These are phyloP conservation scores for Diaporthe longicolla DNA, from an alignment of 2,329 filamentous ascomycete species.

Conservation along the genomic window DNA sequence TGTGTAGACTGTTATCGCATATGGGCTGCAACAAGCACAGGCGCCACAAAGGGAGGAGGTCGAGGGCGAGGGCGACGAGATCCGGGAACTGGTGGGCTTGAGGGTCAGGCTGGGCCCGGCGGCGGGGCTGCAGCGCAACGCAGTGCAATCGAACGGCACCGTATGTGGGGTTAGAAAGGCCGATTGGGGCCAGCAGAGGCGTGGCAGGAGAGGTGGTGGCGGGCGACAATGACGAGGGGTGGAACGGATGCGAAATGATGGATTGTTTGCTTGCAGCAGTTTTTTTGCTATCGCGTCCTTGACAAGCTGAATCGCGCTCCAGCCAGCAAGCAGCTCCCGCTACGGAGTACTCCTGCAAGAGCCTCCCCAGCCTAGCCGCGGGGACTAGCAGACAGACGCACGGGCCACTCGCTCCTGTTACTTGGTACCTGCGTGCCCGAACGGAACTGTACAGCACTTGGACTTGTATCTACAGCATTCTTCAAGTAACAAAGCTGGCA, in stretches of 20 bases:
- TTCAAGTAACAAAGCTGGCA: neutral
- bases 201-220: neutral
- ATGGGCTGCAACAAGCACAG: constrained; percentile 5
- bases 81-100: constrained; percentile 9
- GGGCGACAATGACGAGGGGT: constrained; percentile 17
- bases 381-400: constrained; percentile 16
- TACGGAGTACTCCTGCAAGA: constrained; percentile 4
- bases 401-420: constrained; percentile 24
- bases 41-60: constrained; percentile 31
- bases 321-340: constrained; percentile 1
- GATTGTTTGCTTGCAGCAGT: constrained; percentile 24
- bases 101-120: constrained; percentile 34
- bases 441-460: too few relatives aligned
- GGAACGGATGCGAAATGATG: constrained; percentile 12
- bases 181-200: neutral
- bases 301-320: constrained; percentile 34
- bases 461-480: too few relatives aligned
- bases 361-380: constrained; percentile 8
- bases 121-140: constrained; percentile 30
- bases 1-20: neutral
- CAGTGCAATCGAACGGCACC: constrained; percentile 14
- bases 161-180: neutral
- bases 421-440: neutral
- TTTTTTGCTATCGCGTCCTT: constrained; percentile 40
- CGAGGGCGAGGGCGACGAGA: constrained; percentile 27